Evolutionary conservation across 1,139 yeast species (phyloP).

Genomic region (Pichia sp.): DNA sequence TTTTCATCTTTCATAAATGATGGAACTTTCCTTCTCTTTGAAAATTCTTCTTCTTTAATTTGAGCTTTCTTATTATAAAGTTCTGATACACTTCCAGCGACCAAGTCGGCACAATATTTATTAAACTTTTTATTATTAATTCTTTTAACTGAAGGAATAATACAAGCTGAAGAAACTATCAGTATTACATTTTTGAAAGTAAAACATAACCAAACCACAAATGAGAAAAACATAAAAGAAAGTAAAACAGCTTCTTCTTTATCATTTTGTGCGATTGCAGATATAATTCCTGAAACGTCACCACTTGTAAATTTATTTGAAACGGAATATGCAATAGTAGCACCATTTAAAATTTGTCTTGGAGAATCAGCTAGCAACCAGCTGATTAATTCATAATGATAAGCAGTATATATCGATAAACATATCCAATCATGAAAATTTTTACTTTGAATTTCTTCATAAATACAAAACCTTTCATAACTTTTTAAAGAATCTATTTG

Average conservation of each 20-base stretch:
- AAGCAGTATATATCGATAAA: slow-evolving; percentile 47
- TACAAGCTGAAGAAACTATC: slow-evolving; percentile 21
- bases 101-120: slow-evolving; percentile 22
- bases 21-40: slow-evolving; percentile 19
- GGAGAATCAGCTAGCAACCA: slow-evolving; percentile 81
- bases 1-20: slow-evolving; percentile 11
- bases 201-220: slow-evolving; percentile 69
- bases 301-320: slow-evolving; percentile 37
- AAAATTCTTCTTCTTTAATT: slow-evolving; percentile 13
- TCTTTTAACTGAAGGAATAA: slow-evolving; percentile 15
- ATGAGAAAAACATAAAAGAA: slow-evolving; percentile 70
- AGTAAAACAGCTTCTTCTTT: slow-evolving; percentile 62
- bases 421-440: slow-evolving; percentile 63
- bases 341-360: slow-evolving; percentile 78
- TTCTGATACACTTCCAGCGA: slow-evolving; percentile 24
- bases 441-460: slow-evolving; percentile 62
- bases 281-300: slow-evolving; percentile 47
- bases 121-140: slow-evolving; percentile 14
- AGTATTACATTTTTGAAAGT: slow-evolving; percentile 45
- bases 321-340: slow-evolving; percentile 49
- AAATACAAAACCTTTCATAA: slow-evolving; percentile 67
- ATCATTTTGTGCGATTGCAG: slow-evolving; percentile 53
- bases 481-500: slow-evolving; percentile 48
- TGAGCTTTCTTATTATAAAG: slow-evolving; percentile 24
- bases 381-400: slow-evolving; percentile 51